Evolutionary conservation across 768 basidiomycete genomes (phyloP), one percentile per base, ranked within the genome.

Genomic region (Hygrophoropsis aurantiaca): DNA sequence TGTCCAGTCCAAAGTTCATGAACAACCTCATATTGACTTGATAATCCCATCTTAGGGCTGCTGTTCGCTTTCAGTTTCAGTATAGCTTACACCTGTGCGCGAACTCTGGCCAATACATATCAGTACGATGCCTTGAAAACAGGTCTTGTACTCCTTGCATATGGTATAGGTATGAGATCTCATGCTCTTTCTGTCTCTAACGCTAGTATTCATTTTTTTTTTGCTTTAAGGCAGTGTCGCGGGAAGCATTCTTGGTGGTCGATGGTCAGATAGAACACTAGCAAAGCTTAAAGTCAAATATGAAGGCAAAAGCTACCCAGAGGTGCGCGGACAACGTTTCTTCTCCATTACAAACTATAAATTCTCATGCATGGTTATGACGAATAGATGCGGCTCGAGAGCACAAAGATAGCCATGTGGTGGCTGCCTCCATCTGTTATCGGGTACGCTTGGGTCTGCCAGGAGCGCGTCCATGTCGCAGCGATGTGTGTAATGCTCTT

Each of bases 401-500:
- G 86, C 53, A 85, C 81, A 0, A 72, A 79, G 25, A 46, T 72
- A 18, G 82, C 76, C 5, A 74, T 90, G 61, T 61, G 76, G 24
- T 51, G 18, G 27, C 53, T 78, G 24, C 85, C 93, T 2, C 78
- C 74, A 0, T 72, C 77, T 3, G 74, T 86, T 23, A 57, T 90
- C 18, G 83, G 76, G 0, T 89, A 89, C 59, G 93, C 81, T 1
- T 94, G 91, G 93, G 74, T 85, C 3, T 82, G 80, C 44, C 70
- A 85, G 43, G 58, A 82, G 49, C 80, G 75, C 30, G 74, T 84
- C 2, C 78, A 88, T 54, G 67, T 94, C 33, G 75, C 84, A 2
- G 87, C 77, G 0, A 74, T 92, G 5, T 85, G 89, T 58, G 76
- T 86, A 5, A 74, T 83, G 61, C 74, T 97, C 3, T 91, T 94